Evolutionary conservation across 2,329 filamentous ascomycete species (phyloP).

Genomic region (Ceratocystis eucalypticola): DNA sequence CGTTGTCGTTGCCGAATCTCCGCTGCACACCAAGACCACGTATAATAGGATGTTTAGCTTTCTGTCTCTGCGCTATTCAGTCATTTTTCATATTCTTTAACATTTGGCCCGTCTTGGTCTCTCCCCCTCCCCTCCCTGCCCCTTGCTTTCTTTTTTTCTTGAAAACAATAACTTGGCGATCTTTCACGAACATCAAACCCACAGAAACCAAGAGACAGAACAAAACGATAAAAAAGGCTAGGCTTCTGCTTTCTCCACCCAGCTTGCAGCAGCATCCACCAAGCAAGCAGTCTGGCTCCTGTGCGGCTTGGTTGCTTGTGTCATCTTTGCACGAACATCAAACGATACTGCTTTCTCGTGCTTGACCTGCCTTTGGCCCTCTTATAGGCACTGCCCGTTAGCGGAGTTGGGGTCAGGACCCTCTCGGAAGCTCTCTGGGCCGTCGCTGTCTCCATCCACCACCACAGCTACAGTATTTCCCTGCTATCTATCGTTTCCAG

Average conservation of each 20-base stretch:
- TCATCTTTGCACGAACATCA: conserved; percentile 1
- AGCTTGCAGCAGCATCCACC: not conserved
- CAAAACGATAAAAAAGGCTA: no score
- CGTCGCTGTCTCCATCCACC: not conserved
- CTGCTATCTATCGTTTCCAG: not conserved
- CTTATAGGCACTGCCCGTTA: not conserved
- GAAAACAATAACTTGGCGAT: not conserved
- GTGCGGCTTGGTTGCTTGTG: not conserved
- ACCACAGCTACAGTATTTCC: not conserved
- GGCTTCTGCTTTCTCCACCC: not conserved
- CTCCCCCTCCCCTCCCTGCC: not conserved
- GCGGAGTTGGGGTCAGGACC: not conserved
- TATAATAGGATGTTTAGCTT: conserved; percentile 1
- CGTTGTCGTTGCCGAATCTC: no score
- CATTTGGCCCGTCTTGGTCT: not conserved
- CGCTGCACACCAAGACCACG: not conserved
- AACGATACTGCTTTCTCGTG: not conserved
- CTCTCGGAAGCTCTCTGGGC: not conserved
- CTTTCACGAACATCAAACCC: conserved; percentile 4
- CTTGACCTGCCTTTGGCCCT: not conserved
- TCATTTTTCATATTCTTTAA: not conserved
- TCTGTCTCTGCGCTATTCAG: conserved; percentile 6
- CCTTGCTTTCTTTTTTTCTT: not conserved
- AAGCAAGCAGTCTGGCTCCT: not conserved
- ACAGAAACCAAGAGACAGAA: not conserved